phyloP scores from a whole-genome alignment of 768 basidiomycete species.

The Leccinum broughii region DNA sequence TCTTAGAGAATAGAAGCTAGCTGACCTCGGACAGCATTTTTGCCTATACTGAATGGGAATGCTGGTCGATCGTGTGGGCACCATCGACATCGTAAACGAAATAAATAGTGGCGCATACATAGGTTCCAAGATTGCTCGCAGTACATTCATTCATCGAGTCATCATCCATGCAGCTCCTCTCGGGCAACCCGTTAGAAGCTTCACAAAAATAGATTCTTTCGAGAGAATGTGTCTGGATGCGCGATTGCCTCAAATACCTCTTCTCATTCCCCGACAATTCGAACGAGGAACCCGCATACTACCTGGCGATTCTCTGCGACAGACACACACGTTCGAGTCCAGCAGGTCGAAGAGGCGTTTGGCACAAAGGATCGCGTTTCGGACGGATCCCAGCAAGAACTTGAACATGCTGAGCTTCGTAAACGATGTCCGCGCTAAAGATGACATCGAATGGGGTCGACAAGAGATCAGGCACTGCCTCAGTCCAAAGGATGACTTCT shows the following conservation, averaged over 20 bases:
- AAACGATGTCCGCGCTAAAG: slow-evolving; percentile 55
- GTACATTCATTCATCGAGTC: neutral
- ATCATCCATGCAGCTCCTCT: slow-evolving; percentile 38
- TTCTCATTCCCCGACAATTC: slow-evolving; percentile 30
- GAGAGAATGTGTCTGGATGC: slow-evolving; percentile 40
- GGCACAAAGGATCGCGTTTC: slow-evolving; percentile 4
- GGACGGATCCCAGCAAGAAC: slow-evolving; percentile 2
- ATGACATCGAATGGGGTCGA: slow-evolving; percentile 41
- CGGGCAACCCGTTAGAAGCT: slow-evolving; percentile 26
- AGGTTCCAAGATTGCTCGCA: neutral
- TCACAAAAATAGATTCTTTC: slow-evolving; percentile 56
- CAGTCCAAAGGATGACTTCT: slow-evolving; percentile 37
- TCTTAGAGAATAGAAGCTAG: neutral
- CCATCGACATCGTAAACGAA: neutral
- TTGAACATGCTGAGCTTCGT: slow-evolving; percentile 47
- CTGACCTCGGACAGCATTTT: neutral
- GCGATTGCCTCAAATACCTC: slow-evolving; percentile 39
- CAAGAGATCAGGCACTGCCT: slow-evolving; percentile 22
- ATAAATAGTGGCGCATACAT: neutral
- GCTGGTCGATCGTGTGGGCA: neutral
- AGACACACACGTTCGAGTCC: slow-evolving; percentile 65
- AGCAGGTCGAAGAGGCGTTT: slow-evolving; percentile 58
- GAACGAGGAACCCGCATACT: slow-evolving; percentile 36
- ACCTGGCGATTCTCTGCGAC: slow-evolving; percentile 74
- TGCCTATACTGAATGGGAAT: neutral